These are phyloP conservation scores for Ophiocordyceps camponoti-saundersi DNA, from an alignment of 2,329 filamentous ascomycete genomes.

Conservation along the genomic window DNA sequence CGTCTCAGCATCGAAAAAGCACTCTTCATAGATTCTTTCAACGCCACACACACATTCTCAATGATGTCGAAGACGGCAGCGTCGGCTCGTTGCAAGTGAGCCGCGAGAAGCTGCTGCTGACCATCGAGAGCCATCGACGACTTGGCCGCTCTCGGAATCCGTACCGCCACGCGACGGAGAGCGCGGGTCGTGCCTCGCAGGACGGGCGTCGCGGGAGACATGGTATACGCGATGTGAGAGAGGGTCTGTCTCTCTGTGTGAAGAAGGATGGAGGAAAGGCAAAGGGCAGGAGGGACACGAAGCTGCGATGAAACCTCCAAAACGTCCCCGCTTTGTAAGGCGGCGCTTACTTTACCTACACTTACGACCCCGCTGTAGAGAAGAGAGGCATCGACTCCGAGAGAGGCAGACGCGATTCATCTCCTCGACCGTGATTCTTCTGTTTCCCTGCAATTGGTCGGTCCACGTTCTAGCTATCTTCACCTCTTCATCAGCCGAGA, in stretches of 20 bases:
- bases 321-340: background rate
- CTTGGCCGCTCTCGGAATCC: constrained; percentile 14
- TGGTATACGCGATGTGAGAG: constrained; percentile 8
- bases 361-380: background rate
- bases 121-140: constrained; percentile 33
- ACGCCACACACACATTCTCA: constrained; percentile 49
- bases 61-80: constrained; percentile 78
- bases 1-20: background rate
- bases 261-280: background rate
- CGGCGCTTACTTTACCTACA: background rate
- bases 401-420: too few relatives aligned
- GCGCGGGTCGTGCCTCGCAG: constrained; percentile 31
- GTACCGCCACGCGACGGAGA: constrained; percentile 20
- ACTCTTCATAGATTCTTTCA: background rate
- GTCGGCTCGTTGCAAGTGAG: constrained; percentile 69
- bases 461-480: too few relatives aligned
- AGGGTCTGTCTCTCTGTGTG: too few relatives aligned
- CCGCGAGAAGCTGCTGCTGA: constrained; percentile 63
- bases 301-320: background rate
- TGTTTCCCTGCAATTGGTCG: too few relatives aligned
- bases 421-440: too few relatives aligned
- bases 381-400: background rate
- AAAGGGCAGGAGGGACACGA: background rate
- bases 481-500: too few relatives aligned
- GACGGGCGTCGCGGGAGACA: constrained; percentile 24